phyloP scores from a whole-genome alignment of 2,329 filamentous ascomycete genomes.

The Claviceps cyperi region DNA sequence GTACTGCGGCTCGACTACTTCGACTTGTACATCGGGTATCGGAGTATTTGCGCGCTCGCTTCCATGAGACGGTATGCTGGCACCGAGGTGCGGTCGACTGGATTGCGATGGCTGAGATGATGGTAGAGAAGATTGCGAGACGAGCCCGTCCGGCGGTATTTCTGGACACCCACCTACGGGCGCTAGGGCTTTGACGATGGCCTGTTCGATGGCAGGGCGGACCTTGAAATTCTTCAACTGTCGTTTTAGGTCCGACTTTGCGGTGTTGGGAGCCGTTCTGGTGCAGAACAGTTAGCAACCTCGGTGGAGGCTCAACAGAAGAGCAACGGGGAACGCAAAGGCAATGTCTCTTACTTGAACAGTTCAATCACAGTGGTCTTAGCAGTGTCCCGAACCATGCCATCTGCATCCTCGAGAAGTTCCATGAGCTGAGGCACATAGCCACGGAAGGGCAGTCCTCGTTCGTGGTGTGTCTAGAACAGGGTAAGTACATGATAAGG shows the following conservation, averaged over 20 bases:
- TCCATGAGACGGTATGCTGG: constrained; percentile 35
- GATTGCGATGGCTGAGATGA: constrained; percentile 8
- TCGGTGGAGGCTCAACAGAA: too few relatives aligned
- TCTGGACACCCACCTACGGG: constrained; percentile 32
- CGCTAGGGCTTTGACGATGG: constrained; percentile 62
- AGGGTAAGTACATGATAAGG: too few relatives aligned
- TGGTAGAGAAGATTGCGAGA: constrained; percentile 8
- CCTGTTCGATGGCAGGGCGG: constrained; percentile 68
- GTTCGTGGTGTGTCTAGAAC: constrained; percentile 61
- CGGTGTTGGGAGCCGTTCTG: constrained; percentile 63
- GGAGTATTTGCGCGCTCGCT: constrained; percentile 45
- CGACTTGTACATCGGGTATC: constrained; percentile 47
- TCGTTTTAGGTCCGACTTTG: constrained; percentile 78
- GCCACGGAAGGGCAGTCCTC: constrained; percentile 63
- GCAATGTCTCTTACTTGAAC: constrained; percentile 47
- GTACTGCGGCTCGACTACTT: constrained; percentile 65
- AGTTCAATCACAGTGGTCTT: constrained; percentile 75
- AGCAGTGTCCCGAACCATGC: constrained; percentile 70
- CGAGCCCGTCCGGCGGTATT: constrained; percentile 25
- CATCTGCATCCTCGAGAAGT: constrained; percentile 79
- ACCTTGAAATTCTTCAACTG: constrained; percentile 77
- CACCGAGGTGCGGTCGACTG: constrained; percentile 30
- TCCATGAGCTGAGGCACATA: constrained; percentile 78
- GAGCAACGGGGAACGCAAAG: background rate
- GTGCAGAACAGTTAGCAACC: constrained; percentile 4